Base-by-base conservation (phyloP, 345 rosid species). In the Syzygium grande region DNA sequence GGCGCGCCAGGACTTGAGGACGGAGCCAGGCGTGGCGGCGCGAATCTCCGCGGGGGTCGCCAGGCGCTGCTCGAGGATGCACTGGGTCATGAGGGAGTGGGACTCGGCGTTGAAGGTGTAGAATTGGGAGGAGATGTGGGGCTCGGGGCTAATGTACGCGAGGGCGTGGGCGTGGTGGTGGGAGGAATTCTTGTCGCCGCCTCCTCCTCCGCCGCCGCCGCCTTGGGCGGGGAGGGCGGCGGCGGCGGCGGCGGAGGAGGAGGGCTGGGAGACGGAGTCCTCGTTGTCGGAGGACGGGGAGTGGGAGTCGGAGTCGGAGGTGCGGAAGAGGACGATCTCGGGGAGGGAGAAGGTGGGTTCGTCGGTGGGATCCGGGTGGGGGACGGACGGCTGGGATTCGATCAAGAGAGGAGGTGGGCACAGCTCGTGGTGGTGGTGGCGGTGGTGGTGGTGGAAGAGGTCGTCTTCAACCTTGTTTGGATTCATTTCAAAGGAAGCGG, bases 41-140 rank as follows among this genome's bases (percentile, higher is more conserved):
- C 99, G 97, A 95, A 98, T 98, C 98, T 96, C 99, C 15, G 91
- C 91, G 14, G 99, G 97, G 38, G 95, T 91, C 3, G 99, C 98
- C 30, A 93, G 93, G 88, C 99, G 98, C 78, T 89, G 95, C 88
- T 96, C 97, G 61, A 95, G 94, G 92, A 98, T 94, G 88, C 99
- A 98, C 52, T 93, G 97, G 90, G 95, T 96, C 99, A 98, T 98
- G 87, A 96, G 97, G 85, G 96, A 90, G 92, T 98, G 99, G 19
- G 99, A 98, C 15, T 95, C 96, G 43, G 97, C 93, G 91, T 96
- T 98, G 94, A 98, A 98, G 56, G 98, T 98, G 93, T 98, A 98
- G 94, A 98, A 98, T 90, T 98, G 99, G 23, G 98, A 88, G 30
- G 99, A 98, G 59, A 98, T 93, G 86, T 96, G 96, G 10, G 98